Conservation (phyloP, 306 rosid genomes). For the Crotalaria pallida region DNA sequence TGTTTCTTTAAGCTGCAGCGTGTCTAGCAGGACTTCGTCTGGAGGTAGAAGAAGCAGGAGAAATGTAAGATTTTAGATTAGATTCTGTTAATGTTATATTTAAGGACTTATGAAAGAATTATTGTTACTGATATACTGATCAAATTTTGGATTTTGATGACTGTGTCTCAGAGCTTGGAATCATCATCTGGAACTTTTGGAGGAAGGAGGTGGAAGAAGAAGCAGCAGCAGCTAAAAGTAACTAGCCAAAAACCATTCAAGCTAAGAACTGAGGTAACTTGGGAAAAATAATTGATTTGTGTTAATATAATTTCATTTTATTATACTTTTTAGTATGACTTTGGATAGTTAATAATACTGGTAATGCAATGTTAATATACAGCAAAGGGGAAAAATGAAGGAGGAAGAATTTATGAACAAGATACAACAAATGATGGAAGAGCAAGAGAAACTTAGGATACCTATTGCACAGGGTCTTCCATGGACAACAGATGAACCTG, state of each 20-base stretch:
- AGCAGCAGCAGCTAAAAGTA: conserved; percentile 56
- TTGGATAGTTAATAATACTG: conserved; percentile 12
- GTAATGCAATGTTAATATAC: conserved; percentile 27
- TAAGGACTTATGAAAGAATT: background rate
- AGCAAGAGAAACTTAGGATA: conserved; percentile 72
- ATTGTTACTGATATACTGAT: background rate
- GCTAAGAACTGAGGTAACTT: conserved; percentile 82
- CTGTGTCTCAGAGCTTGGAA: conserved; percentile 59
- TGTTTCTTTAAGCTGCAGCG: conserved; percentile 32
- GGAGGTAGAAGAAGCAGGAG: conserved; percentile 72
- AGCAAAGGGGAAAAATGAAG: conserved; percentile 89
- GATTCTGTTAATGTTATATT: background rate
- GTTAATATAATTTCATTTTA: background rate
- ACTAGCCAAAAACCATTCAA: conserved; percentile 78
- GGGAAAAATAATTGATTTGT: background rate
- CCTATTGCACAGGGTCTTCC: conserved; percentile 97
- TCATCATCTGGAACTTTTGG: conserved; percentile 56
- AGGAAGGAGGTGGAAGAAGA: conserved; percentile 70
- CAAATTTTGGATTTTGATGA: background rate
- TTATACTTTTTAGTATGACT: background rate
- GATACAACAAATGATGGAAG: conserved; percentile 53
- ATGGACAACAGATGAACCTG: conserved; percentile 94
- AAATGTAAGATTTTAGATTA: conserved; percentile 54
- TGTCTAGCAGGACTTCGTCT: conserved; percentile 59
- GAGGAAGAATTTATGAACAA: conserved; percentile 78